Percentiles rank a stretch among this genome's conserved stretches.
These are phyloP conservation scores for Pecoramyces ruminantium DNA, from an alignment of 192 early-diverging fungal species.

Conservation along the genomic window DNA sequence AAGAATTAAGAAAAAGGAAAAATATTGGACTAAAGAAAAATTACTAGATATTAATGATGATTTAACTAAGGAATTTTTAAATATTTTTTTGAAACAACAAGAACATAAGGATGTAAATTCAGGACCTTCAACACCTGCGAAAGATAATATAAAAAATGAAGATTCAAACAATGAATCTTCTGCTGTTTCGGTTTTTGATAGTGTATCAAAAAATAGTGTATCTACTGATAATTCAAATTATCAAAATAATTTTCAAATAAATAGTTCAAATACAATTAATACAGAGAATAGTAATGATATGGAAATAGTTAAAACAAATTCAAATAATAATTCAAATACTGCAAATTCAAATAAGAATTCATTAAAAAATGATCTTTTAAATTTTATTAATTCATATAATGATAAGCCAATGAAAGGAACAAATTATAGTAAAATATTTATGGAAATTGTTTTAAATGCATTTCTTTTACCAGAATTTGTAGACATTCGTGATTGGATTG, in stretches of 20 bases:
- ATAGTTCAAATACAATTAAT: too few relatives aligned
- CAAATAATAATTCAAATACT: background rate
- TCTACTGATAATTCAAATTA: background rate
- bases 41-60: background rate
- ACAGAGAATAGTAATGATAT: background rate
- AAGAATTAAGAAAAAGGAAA: background rate
- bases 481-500: background rate
- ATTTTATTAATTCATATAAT: background rate
- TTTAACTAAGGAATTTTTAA: background rate
- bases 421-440: background rate
- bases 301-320: background rate
- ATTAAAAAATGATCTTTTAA: background rate
- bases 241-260: too few relatives aligned
- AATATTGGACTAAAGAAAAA: background rate
- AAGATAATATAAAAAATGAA: background rate
- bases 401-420: background rate
- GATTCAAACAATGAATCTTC: background rate
- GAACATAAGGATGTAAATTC: background rate
- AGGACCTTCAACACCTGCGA: background rate
- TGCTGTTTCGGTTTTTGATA: background rate
- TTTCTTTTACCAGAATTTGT: background rate
- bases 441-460: background rate
- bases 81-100: background rate
- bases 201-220: background rate
- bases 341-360: background rate